phyloP scores from a whole-genome alignment of 75 land plant species.

The Adiantum capillusveneris region DNA sequence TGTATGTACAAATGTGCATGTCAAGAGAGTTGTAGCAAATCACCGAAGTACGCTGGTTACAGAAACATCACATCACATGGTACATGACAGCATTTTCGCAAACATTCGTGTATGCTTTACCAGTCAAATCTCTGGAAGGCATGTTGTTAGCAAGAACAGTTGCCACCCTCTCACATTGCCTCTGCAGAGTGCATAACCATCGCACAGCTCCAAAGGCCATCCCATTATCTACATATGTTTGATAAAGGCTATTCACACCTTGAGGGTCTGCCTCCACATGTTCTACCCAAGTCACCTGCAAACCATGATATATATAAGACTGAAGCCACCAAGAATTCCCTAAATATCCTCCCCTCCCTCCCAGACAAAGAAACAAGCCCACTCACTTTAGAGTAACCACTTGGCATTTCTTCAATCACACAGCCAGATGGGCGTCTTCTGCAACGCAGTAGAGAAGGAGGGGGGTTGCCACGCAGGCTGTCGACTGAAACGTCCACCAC shows the following conservation, averaged over 20 bases:
- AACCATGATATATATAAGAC: neutral
- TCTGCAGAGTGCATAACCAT: slow-evolving; percentile 76
- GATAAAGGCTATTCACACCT: slow-evolving; percentile 48
- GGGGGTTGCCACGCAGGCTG: slow-evolving; percentile 42
- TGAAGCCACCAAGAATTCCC: neutral
- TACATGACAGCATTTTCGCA: no score
- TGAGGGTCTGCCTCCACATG: slow-evolving; percentile 60
- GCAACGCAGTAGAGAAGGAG: slow-evolving; percentile 43
- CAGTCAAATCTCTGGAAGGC: slow-evolving; percentile 46
- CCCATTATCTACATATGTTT: slow-evolving; percentile 57
- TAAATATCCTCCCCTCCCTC: neutral
- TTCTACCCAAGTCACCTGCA: slow-evolving; percentile 80
- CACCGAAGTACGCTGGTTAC: neutral
- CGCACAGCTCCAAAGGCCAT: slow-evolving; percentile 80
- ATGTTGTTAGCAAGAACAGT: slow-evolving; percentile 61
- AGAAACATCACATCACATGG: neutral
- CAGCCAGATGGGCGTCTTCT: slow-evolving; percentile 85
- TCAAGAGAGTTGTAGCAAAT: neutral
- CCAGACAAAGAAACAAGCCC: neutral
- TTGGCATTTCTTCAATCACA: slow-evolving; percentile 64
- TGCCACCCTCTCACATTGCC: slow-evolving; percentile 71
- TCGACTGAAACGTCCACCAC: slow-evolving; percentile 70
- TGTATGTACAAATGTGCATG: neutral
- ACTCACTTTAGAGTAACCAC: slow-evolving; percentile 55
- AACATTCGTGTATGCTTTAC: no score